Conservation (phyloP, 2,329 filamentous ascomycete genomes). For the Teratosphaeria zuluensis region DNA sequence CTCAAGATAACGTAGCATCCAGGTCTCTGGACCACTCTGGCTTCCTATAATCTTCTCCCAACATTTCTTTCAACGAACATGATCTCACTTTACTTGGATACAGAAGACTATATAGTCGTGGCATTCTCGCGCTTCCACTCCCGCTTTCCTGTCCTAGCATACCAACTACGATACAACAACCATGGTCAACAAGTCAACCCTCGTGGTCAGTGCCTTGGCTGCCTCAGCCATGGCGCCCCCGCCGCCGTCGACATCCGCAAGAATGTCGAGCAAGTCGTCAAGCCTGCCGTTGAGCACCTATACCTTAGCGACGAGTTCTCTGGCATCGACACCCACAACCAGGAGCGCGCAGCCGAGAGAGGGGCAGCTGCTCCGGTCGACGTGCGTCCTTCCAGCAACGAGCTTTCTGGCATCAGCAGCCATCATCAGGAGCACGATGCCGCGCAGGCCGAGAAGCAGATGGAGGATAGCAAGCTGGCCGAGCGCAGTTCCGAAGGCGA, state of each 20-base stretch:
- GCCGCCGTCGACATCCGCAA: background rate
- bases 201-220: background rate
- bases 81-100: background rate
- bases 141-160: background rate
- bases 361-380: too few species aligned
- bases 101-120: background rate
- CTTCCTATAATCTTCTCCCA: background rate
- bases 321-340: background rate
- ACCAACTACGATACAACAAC: background rate
- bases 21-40: background rate
- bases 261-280: background rate
- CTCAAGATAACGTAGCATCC: background rate
- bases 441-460: background rate
- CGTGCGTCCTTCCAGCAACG: background rate
- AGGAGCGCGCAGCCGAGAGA: background rate
- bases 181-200: background rate
- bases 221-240: background rate
- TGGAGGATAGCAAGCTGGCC: background rate
- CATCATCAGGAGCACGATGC: background rate
- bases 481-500: background rate
- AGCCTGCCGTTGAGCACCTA: background rate
- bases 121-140: background rate
- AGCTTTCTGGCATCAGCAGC: background rate
- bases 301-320: background rate
- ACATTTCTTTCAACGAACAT: background rate